Evolutionary conservation across 2,329 filamentous ascomycete genomes (phyloP).

Genomic region (Zasmidium citrigriseum): DNA sequence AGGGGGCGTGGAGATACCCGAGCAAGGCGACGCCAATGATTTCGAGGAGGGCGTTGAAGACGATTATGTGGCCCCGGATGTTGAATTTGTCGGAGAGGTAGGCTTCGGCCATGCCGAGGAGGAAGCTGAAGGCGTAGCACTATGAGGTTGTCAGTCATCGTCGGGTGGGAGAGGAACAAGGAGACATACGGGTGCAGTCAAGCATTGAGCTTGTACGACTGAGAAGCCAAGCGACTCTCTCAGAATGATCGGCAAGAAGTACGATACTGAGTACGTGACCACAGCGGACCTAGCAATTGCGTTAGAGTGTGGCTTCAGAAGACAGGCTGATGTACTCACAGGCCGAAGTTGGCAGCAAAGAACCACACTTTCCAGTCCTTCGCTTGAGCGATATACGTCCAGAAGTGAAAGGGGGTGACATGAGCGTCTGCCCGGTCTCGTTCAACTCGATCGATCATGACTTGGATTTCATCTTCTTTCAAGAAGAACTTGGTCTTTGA

Average conservation of each 20-base stretch:
- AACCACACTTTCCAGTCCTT: constrained; percentile 56
- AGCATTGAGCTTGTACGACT: constrained; percentile 29
- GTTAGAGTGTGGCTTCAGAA: background rate
- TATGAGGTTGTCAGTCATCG: constrained; percentile 19
- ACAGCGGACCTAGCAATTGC: background rate
- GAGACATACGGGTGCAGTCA: constrained; percentile 35
- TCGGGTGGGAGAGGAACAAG: constrained; percentile 34
- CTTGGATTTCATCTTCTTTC: constrained; percentile 45
- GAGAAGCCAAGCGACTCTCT: constrained; percentile 42
- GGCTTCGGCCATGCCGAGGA: constrained; percentile 13
- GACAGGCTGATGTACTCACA: background rate
- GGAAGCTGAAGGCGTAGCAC: constrained; percentile 13
- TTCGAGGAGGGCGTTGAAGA: constrained; percentile 27
- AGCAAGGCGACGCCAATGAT: constrained; percentile 30
- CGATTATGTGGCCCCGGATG: constrained; percentile 30
- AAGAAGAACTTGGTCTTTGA: constrained; percentile 28
- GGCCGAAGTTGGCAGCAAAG: constrained; percentile 32
- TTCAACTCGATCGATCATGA: constrained; percentile 51
- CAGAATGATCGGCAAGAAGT: constrained; percentile 48
- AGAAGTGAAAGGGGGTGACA: constrained; percentile 48
- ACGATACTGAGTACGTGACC: constrained; percentile 71
- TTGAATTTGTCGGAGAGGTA: constrained; percentile 30
- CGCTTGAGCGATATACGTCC: constrained; percentile 50
- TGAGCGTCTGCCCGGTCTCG: constrained; percentile 53
- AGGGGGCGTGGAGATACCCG: constrained; percentile 24